These are phyloP conservation scores for Cystobasidium slooffiae DNA, from an alignment of 1,284 basidiomycete genomes.

Conservation along the genomic window DNA sequence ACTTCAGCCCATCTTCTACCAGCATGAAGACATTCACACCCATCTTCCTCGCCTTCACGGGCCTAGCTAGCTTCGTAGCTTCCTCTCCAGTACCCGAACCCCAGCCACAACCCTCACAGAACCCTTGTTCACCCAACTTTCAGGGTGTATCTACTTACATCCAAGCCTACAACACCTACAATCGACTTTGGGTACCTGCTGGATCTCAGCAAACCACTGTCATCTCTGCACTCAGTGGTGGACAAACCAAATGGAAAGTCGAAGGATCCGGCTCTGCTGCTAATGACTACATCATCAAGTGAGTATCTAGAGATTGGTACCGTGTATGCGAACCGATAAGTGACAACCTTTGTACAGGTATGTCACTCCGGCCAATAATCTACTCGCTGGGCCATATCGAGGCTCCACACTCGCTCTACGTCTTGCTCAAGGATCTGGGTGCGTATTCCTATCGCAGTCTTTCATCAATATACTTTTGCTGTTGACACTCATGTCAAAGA, in stretches of 20 bases:
- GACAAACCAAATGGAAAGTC: slow-evolving; percentile 20
- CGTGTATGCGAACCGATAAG: not conserved
- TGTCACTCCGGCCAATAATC: slow-evolving; percentile 13
- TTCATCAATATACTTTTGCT: not conserved
- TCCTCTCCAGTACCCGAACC: slow-evolving; percentile 9
- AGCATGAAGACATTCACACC: not conserved
- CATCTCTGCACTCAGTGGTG: slow-evolving; percentile 37
- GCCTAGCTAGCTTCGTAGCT: not conserved
- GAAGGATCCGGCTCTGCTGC: slow-evolving; percentile 15
- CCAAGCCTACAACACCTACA: slow-evolving; percentile 24
- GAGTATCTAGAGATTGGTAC: not conserved
- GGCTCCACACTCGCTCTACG: slow-evolving; percentile 12
- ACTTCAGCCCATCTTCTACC: too few relatives aligned
- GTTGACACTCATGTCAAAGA: too few relatives aligned
- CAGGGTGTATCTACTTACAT: slow-evolving; percentile 25
- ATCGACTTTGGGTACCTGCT: slow-evolving; percentile 10
- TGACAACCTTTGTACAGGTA: not conserved
- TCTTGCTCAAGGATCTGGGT: slow-evolving; percentile 17
- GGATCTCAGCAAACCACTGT: slow-evolving; percentile 35
- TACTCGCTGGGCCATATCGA: not conserved
- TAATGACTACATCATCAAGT: slow-evolving; percentile 34
- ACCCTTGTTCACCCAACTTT: slow-evolving; percentile 27
- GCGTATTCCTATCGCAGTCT: too few relatives aligned
- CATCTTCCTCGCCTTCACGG: slow-evolving; percentile 10
- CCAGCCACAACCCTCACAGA: not conserved